Evolutionary conservation across 2,329 filamentous ascomycete genomes (phyloP).

Genomic region (Diaporthe nobilis): DNA sequence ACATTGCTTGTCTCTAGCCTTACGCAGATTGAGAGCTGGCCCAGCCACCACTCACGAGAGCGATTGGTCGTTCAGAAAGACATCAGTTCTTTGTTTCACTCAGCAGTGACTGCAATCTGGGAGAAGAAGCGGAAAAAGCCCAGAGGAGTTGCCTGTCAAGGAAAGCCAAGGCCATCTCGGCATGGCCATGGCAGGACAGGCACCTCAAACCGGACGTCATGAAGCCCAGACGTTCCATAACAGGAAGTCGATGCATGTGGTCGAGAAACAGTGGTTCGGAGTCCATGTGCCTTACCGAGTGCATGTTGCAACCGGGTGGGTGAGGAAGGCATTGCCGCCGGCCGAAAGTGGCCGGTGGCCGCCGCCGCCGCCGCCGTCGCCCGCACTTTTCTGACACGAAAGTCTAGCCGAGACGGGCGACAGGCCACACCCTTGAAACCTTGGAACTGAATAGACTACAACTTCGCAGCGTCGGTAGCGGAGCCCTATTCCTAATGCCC

Average conservation of each 20-base stretch:
- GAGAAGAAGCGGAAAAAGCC: not conserved
- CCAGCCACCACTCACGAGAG: not conserved
- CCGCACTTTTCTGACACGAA: conserved; percentile 15
- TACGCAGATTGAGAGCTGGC: not conserved
- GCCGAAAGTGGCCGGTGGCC: conserved; percentile 16
- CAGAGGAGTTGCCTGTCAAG: not conserved
- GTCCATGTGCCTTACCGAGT: not conserved
- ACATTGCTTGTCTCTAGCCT: conserved; percentile 4
- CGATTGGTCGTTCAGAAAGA: conserved; percentile 1
- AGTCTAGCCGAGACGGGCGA: conserved; percentile 24
- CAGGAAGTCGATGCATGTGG: conserved; percentile 19
- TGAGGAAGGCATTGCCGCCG: conserved; percentile 18
- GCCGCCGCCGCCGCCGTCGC: conserved; percentile 13
- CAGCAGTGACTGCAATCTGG: conserved; percentile 9
- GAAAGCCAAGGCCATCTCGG: conserved; percentile 8
- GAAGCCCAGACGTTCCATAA: conserved; percentile 11
- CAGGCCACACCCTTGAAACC: conserved; percentile 16
- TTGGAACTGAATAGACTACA: not conserved
- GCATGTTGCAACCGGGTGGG: not conserved
- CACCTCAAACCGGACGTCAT: conserved; percentile 15
- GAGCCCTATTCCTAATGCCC: not conserved
- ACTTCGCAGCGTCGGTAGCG: not conserved
- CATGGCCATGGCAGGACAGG: not conserved
- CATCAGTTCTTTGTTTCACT: not conserved
- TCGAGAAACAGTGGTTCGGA: not conserved